Percentiles rank a stretch among this genome's conserved stretches.
Evolutionary conservation across 2,329 filamentous ascomycete species (phyloP).

Genomic region (Metarhizium humberi): DNA sequence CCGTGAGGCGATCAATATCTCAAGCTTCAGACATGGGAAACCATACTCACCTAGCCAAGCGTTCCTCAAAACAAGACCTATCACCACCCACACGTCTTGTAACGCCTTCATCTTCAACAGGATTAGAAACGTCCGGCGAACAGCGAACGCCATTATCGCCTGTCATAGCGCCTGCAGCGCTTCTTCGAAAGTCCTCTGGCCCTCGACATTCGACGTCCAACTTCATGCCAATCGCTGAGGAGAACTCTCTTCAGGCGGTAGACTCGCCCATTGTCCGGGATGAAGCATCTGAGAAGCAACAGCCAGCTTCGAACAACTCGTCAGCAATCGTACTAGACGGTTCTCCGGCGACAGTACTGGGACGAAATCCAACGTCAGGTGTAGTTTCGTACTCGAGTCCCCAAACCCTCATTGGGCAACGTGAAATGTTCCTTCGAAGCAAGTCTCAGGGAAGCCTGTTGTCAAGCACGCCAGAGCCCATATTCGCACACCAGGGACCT

Average conservation of each 20-base stretch:
- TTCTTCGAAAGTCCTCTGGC: conserved; percentile 15
- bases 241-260: conserved; percentile 15
- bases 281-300: conserved; percentile 1
- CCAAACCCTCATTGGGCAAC: conserved; percentile 46
- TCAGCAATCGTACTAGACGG: conserved; percentile 12
- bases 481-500: conserved; percentile 14
- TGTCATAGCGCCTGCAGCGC: neutral
- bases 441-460: conserved; percentile 36
- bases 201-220: conserved; percentile 5
- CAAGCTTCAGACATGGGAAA: conserved; percentile 15
- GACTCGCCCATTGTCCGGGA: conserved; percentile 9
- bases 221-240: conserved; percentile 36
- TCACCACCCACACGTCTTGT: conserved; percentile 9
- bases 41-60: conserved; percentile 6
- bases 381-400: conserved; percentile 42
- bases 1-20: conserved; percentile 20
- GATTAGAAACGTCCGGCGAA: conserved; percentile 1
- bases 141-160: neutral
- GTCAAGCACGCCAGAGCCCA: conserved; percentile 16
- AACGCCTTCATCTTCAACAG: neutral
- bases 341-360: neutral
- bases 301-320: conserved; percentile 11
- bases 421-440: conserved; percentile 43
- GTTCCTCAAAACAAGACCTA: conserved; percentile 14
- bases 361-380: conserved; percentile 28